These are phyloP conservation scores for Microstegium vimineum DNA, from an alignment of 176 grass and related monocot species.

Conservation along the genomic window DNA sequence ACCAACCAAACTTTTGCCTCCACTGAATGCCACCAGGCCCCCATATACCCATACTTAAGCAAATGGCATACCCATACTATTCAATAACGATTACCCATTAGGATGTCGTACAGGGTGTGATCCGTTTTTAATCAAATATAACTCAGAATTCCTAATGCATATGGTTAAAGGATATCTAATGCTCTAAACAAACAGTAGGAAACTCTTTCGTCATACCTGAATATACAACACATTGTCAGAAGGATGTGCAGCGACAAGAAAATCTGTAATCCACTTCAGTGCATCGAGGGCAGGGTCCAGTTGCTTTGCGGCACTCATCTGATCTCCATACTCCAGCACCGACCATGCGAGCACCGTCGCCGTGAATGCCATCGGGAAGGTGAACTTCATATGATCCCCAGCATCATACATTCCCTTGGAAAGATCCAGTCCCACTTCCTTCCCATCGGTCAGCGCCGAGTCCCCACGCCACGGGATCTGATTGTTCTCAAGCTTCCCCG, in stretches of 20 bases:
- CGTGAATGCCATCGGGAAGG: slow-evolving; percentile 88
- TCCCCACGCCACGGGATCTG: slow-evolving; percentile 85
- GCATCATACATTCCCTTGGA: slow-evolving; percentile 97
- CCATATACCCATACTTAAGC: slow-evolving; percentile 4
- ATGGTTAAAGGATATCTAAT: neutral
- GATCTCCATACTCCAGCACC: slow-evolving; percentile 88
- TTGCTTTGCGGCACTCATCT: slow-evolving; percentile 74
- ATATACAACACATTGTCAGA: slow-evolving; percentile 84
- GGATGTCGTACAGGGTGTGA: neutral
- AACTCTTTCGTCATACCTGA: slow-evolving; percentile 67
- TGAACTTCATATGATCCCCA: slow-evolving; percentile 88
- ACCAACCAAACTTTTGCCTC: slow-evolving; percentile 12
- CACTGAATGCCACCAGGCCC: neutral
- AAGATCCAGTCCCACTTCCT: slow-evolving; percentile 64
- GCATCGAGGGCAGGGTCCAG: slow-evolving; percentile 65
- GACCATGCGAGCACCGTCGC: slow-evolving; percentile 80
- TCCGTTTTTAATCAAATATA: slow-evolving; percentile 8
- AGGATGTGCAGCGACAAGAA: slow-evolving; percentile 79
- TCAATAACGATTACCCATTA: neutral
- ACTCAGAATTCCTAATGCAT: neutral
- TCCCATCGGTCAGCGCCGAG: slow-evolving; percentile 77
- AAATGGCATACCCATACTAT: neutral
- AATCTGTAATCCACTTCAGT: slow-evolving; percentile 85
- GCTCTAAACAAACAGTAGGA: neutral
- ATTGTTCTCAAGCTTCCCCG: slow-evolving; percentile 80